A percentile compares a stretch with the other conserved stretches of the same genome.
Conservation (phyloP, 2,329 filamentous ascomycete species). For the Aphanocladium album region DNA sequence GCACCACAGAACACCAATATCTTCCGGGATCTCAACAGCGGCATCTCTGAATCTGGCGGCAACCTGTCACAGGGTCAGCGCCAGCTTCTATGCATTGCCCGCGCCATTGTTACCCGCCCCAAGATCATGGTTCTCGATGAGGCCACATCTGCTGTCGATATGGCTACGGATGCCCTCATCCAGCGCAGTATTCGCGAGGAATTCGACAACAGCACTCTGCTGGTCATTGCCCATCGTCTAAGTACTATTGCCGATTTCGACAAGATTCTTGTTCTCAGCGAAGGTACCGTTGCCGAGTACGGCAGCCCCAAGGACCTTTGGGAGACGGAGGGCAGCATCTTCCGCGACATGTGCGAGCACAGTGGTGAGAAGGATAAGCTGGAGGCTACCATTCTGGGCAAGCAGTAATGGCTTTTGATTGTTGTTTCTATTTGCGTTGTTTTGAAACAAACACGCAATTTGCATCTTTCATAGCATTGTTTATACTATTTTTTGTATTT, state of each 20-base stretch:
- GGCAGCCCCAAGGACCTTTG: slow-evolving; percentile 60
- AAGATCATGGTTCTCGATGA: slow-evolving; percentile 79
- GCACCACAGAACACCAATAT: slow-evolving; percentile 55
- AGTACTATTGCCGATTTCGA: slow-evolving; percentile 76
- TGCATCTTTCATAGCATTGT: slow-evolving; percentile 6
- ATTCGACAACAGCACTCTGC: slow-evolving; percentile 61
- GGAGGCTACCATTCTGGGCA: slow-evolving; percentile 38
- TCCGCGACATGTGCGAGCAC: slow-evolving; percentile 58
- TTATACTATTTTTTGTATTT: not conserved
- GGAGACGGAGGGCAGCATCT: slow-evolving; percentile 47
- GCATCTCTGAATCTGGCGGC: slow-evolving; percentile 65
- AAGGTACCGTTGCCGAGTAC: slow-evolving; percentile 63
- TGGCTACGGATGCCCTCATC: slow-evolving; percentile 69
- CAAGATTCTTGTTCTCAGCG: slow-evolving; percentile 64
- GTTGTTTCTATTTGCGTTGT: not conserved
- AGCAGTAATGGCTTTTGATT: not conserved
- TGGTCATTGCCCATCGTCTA: slow-evolving; percentile 72
- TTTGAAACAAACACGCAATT: not conserved
- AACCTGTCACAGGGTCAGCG: slow-evolving; percentile 74
- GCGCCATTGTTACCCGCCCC: slow-evolving; percentile 65
- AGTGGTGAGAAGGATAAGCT: slow-evolving; percentile 55
- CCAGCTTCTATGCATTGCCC: slow-evolving; percentile 69
- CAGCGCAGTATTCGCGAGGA: slow-evolving; percentile 69
- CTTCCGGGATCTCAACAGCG: slow-evolving; percentile 57
- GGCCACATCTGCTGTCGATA: slow-evolving; percentile 73